Base-by-base conservation (phyloP, 305 asterid species). In the Salvia sclarea region DNA sequence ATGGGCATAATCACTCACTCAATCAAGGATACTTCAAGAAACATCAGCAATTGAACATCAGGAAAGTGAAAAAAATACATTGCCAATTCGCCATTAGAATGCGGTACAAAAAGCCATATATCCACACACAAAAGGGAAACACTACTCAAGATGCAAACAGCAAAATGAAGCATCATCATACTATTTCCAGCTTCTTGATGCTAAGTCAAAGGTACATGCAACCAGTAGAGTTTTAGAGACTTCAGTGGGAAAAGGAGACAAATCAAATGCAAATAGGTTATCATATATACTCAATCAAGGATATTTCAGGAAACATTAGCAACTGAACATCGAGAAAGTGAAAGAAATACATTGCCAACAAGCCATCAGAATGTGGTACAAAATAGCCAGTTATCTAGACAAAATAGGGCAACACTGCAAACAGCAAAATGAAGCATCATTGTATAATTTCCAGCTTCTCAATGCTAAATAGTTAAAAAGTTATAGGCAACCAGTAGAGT, bases 261-360 rank as follows among this genome's bases (percentile, higher is more conserved):
- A 38, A n/a, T 30, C 6, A 48, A 61, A 64, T 18, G 17, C 21
- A 62, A 72, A 21, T 68, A 72, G 6, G 57, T 50, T 18, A n/a
- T 17, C 52, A 70, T 14, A 70, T 22, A 56, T 61, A 85, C 91
- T 77, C n/a, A n/a, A n/a, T n/a, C n/a, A n/a, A n/a, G n/a, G n/a
- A n/a, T n/a, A n/a, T n/a, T n/a, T n/a, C n/a, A n/a, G n/a, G n/a
- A n/a, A n/a, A n/a, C n/a, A 66, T 53, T 10, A 21, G 45, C 28
- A 49, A 5, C 64, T 8, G 43, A 49, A 13, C 54, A 52, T 35
- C 35, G 10, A 50, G 45, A 57, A 24, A 1, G 17, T 13, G 13
- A 48, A 41, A 22, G 18, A 40, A 24, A 10, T 16, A 53, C 31
- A 45, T 33, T 44, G 31, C 47, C 44, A 40, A 21, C 24, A 16